Base-by-base conservation (phyloP, 345 rosid species). In the Nasturtium officinale region DNA sequence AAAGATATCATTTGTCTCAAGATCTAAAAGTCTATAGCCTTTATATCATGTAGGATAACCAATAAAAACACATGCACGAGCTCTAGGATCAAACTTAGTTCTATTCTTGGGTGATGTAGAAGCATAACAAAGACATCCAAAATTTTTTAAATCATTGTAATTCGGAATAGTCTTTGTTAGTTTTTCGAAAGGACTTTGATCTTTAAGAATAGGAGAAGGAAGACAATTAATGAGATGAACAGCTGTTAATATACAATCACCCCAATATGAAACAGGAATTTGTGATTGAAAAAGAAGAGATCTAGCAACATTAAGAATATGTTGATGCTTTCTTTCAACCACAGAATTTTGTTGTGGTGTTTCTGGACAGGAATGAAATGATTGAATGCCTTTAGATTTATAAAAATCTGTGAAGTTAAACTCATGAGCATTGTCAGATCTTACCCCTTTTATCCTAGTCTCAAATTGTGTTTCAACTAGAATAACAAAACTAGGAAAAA, bases 191-290 rank as follows among this genome's bases (percentile, higher is more conserved):
- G 5, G 42, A 10, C 40, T 37, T 3, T 9, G 0, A 0, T 37
- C 5, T 11, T 0, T 0, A 11, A 4, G 1, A 37, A 0, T 0
- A 1, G 42, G 0, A 5, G 11, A 0, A 4, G 15, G 0, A 37
- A 0, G 25, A 3, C 5, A 15, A 11, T 37, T 37, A 37, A 37
- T 37, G 0, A 37, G 42, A 0, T 37, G 42, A 37, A 37, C 15
- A 0, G 15, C 15, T 0, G 15, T 37, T 37, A 37, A 11, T 0
- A 37, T 37, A 4, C 42, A 37, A 0, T 37, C 42, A 37, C 15
- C 15, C 42, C 15, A 37, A 3, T 37, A 10, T 0, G 5, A 3
- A 37, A 37, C 0, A 10, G 4, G 40, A 10, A 37, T 37, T 10
- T 37, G 40, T 37, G 40, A 37, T 10, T 10, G 13, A 37, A 37